Evolutionary conservation across 2,329 filamentous ascomycete species (phyloP).

Genomic region (Celoporthe dispersa): DNA sequence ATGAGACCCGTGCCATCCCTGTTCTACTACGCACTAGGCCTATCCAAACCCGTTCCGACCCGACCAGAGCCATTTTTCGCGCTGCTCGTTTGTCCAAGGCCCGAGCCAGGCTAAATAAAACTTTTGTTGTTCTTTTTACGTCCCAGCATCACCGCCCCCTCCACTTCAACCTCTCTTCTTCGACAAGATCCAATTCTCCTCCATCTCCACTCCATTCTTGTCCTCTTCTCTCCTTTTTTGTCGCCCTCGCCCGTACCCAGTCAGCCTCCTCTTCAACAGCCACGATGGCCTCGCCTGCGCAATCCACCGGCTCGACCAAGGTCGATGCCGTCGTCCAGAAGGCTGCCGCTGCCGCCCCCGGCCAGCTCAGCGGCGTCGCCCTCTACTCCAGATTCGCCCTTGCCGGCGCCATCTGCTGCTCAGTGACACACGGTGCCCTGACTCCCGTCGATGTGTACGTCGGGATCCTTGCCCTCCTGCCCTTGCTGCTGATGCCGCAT

Average conservation of each 20-base stretch:
- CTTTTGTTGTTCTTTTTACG: slow-evolving; percentile 16
- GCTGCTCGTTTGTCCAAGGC: neutral
- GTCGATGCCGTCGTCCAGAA: slow-evolving; percentile 50
- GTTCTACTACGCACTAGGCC: neutral
- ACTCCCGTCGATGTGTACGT: slow-evolving; percentile 99
- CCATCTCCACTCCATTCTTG: slow-evolving; percentile 35
- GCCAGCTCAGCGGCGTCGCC: slow-evolving; percentile 55
- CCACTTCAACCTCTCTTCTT: neutral
- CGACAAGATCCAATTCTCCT: neutral
- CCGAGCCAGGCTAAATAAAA: slow-evolving; percentile 14
- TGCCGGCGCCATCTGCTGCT: slow-evolving; percentile 97
- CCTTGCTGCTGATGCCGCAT: neutral
- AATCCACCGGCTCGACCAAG: slow-evolving; percentile 48
- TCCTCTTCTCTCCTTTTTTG: slow-evolving; percentile 33
- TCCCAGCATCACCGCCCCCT: slow-evolving; percentile 9
- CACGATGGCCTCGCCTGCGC: slow-evolving; percentile 49
- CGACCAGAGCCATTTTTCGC: slow-evolving; percentile 10
- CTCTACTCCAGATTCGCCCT: slow-evolving; percentile 98
- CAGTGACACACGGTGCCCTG: slow-evolving; percentile 93
- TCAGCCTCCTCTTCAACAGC: slow-evolving; percentile 28
- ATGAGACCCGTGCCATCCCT: neutral
- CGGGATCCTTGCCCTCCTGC: neutral
- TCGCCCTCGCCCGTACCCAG: slow-evolving; percentile 21
- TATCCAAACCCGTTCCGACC: slow-evolving; percentile 9
- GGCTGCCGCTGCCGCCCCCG: slow-evolving; percentile 45